These are phyloP conservation scores for Oxalis stricta DNA, from an alignment of 441 rosid species.

Conservation along the genomic window DNA sequence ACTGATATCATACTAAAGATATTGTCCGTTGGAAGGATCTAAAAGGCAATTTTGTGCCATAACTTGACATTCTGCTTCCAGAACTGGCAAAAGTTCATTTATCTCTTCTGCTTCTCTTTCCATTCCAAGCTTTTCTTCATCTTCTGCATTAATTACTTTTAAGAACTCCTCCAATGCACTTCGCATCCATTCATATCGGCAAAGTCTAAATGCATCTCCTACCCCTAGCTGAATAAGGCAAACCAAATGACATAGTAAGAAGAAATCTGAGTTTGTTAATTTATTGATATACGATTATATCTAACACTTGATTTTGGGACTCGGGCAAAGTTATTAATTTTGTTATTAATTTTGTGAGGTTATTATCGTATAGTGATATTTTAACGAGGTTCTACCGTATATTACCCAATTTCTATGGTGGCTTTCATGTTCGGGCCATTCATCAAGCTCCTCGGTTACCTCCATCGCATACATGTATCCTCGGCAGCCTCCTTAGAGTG, in stretches of 20 bases:
- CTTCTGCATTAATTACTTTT: slow-evolving; percentile 23
- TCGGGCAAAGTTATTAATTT: not conserved
- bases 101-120: slow-evolving; percentile 16
- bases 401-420: slow-evolving; percentile 58
- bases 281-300: not conserved
- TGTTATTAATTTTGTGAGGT: not conserved
- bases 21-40: slow-evolving; percentile 11
- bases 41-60: slow-evolving; percentile 19
- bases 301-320: not conserved
- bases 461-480: slow-evolving; percentile 76
- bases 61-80: slow-evolving; percentile 19
- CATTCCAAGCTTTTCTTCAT: slow-evolving; percentile 7
- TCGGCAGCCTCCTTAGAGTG: slow-evolving; percentile 49
- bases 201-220: slow-evolving; percentile 45
- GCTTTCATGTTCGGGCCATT: slow-evolving; percentile 61
- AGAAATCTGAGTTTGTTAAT: not conserved
- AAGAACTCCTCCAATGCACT: slow-evolving; percentile 43
- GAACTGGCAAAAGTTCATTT: slow-evolving; percentile 9
- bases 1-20: slow-evolving; percentile 5
- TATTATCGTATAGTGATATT: not conserved
- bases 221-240: slow-evolving; percentile 32
- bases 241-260: not conserved
- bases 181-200: slow-evolving; percentile 82
- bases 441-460: slow-evolving; percentile 63
- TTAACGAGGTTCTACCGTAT: not conserved